phyloP scores from a whole-genome alignment of 768 basidiomycete species.

The Leccinum fibrillosum region DNA sequence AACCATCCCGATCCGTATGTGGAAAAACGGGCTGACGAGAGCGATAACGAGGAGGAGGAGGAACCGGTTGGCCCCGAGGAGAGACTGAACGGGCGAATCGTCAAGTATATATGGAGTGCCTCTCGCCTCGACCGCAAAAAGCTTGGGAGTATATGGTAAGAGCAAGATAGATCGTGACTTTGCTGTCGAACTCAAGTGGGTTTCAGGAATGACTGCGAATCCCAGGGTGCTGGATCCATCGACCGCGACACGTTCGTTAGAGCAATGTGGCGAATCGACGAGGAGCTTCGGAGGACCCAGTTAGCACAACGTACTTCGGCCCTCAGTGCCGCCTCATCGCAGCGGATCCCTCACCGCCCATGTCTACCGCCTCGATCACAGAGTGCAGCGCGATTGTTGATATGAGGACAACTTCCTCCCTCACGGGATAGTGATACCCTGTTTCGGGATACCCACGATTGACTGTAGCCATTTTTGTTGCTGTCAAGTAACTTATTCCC shows the following conservation, averaged over 20 bases:
- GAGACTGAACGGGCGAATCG: conserved; percentile 51
- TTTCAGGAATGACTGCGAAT: conserved; percentile 69
- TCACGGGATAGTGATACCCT: conserved; percentile 11
- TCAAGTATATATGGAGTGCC: conserved; percentile 60
- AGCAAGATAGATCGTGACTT: conserved; percentile 6
- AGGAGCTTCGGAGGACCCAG: conserved; percentile 68
- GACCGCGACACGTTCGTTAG: conserved; percentile 64
- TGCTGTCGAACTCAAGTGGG: neutral
- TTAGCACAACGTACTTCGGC: conserved; percentile 31
- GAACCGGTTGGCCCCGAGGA: conserved; percentile 39
- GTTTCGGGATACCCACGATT: conserved; percentile 18
- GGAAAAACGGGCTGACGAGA: conserved; percentile 13
- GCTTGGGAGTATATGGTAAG: conserved; percentile 67
- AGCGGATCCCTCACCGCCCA: conserved; percentile 34
- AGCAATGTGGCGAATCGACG: conserved; percentile 87
- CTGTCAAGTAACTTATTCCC: conserved; percentile 13
- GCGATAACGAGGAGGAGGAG: conserved; percentile 15
- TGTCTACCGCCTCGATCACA: conserved; percentile 19
- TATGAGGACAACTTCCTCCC: neutral
- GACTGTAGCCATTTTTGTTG: neutral
- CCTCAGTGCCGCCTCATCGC: conserved; percentile 31
- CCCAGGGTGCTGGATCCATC: conserved; percentile 50
- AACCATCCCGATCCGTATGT: conserved; percentile 23
- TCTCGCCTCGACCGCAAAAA: conserved; percentile 53
- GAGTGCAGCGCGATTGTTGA: conserved; percentile 10